These are phyloP conservation scores for Chimonanthus praecox DNA, from an alignment of 164 flowering plant species.

Conservation along the genomic window DNA sequence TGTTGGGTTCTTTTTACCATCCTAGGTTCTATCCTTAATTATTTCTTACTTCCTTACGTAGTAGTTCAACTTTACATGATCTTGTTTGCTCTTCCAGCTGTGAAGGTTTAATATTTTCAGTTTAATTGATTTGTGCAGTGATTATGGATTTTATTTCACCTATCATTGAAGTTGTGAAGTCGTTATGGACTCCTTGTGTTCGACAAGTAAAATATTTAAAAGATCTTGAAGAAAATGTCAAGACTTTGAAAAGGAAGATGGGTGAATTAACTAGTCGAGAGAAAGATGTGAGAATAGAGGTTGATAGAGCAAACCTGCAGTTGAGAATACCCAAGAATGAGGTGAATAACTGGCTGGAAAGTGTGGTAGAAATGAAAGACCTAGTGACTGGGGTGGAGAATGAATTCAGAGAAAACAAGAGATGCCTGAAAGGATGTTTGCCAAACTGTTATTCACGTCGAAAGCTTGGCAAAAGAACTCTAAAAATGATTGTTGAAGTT, in stretches of 20 bases:
- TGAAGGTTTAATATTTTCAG: neutral
- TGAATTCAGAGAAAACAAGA: neutral
- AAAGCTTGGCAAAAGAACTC: neutral
- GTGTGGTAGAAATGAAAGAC: neutral
- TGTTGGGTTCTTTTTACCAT: too few relatives aligned
- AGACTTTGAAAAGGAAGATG: neutral
- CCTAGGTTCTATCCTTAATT: too few relatives aligned
- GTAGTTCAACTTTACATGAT: too few relatives aligned
- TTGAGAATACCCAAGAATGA: constrained; percentile 4
- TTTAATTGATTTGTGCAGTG: neutral
- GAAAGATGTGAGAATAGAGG: constrained; percentile 3
- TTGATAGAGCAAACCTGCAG: neutral
- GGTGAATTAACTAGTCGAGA: constrained; percentile 7
- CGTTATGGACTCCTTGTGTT: neutral
- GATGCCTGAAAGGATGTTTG: constrained; percentile 1
- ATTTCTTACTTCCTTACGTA: too few relatives aligned
- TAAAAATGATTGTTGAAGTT: neutral
- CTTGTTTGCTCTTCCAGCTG: neutral
- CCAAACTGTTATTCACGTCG: constrained; percentile 1
- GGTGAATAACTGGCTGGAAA: constrained; percentile 6
- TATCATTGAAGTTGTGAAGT: constrained; percentile 3
- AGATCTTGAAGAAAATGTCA: constrained; percentile 2
- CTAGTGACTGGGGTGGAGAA: neutral
- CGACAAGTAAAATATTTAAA: neutral
- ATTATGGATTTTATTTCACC: neutral